These are phyloP conservation scores for Gigaspora rosea DNA, from an alignment of 192 early-diverging fungal species.

Conservation along the genomic window DNA sequence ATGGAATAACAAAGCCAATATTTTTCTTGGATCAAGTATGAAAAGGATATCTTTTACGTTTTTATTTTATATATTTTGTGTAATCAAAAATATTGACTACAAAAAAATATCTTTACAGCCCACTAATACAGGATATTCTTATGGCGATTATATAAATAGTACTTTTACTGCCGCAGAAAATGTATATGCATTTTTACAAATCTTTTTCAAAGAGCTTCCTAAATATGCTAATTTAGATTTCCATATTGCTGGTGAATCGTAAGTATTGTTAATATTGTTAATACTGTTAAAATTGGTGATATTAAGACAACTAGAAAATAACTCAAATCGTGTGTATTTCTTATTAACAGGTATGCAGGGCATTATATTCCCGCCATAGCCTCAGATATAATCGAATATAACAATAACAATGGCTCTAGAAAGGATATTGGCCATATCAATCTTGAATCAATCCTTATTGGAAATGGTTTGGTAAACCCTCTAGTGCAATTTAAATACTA, in stretches of 20 bases:
- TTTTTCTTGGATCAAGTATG: slow-evolving; percentile 78
- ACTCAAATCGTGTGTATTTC: background rate
- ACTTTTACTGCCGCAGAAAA: slow-evolving; percentile 81
- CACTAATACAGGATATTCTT: slow-evolving; percentile 88
- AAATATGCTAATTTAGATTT: slow-evolving; percentile 79
- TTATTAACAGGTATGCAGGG: slow-evolving; percentile 63
- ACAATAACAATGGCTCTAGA: slow-evolving; percentile 53
- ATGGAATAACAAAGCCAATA: slow-evolving; percentile 91
- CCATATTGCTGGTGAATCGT: slow-evolving; percentile 85
- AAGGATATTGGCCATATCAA: slow-evolving; percentile 48
- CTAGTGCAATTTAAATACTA: slow-evolving; percentile 88
- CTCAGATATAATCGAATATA: slow-evolving; percentile 74
- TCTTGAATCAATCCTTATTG: slow-evolving; percentile 78
- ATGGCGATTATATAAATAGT: slow-evolving; percentile 72
- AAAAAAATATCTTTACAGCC: slow-evolving; percentile 48
- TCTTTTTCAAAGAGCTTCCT: slow-evolving; percentile 87
- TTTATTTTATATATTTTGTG: slow-evolving; percentile 5
- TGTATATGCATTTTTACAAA: slow-evolving; percentile 90
- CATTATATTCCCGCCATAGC: slow-evolving; percentile 95
- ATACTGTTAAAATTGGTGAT: slow-evolving; percentile 10
- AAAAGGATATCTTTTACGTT: too few relatives aligned
- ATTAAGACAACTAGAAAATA: background rate
- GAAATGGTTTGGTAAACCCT: slow-evolving; percentile 91
- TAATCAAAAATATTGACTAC: background rate
- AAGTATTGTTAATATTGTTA: slow-evolving; percentile 30